phyloP scores from a whole-genome alignment of 2,329 filamentous ascomycete species.

The Exophiala sp. region DNA sequence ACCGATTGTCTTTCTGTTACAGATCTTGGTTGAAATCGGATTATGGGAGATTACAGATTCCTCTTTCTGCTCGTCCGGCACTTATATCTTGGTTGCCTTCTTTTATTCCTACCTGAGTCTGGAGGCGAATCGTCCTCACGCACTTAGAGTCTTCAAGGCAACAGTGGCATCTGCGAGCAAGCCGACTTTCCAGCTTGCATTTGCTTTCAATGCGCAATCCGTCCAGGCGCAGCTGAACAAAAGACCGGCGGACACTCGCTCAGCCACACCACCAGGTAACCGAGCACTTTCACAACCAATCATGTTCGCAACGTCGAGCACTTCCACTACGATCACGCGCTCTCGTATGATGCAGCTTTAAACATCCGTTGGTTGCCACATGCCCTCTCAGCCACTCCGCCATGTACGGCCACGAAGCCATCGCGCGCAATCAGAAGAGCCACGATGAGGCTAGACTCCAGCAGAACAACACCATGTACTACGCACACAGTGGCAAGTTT shows the following conservation, averaged over 20 bases:
- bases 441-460: not conserved
- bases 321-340: not conserved
- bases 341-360: not conserved
- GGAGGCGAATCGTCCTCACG: no score
- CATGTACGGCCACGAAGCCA: not conserved
- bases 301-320: not conserved
- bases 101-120: no score
- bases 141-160: no score
- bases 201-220: conserved; percentile 3
- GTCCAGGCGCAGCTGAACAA: conserved; percentile 10
- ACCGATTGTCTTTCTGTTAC: no score
- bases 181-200: not conserved
- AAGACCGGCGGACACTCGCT: conserved; percentile 2
- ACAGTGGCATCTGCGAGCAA: no score
- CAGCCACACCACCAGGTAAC: not conserved
- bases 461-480: not conserved
- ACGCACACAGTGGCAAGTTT: not conserved
- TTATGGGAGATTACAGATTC: no score
- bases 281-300: not conserved
- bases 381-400: not conserved
- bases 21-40: no score
- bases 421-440: no score
- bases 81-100: no score
- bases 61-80: no score
- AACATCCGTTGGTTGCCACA: not conserved